Evolutionary conservation across 345 rosid genomes (phyloP).

Genomic region (Eucalyptus victrix): DNA sequence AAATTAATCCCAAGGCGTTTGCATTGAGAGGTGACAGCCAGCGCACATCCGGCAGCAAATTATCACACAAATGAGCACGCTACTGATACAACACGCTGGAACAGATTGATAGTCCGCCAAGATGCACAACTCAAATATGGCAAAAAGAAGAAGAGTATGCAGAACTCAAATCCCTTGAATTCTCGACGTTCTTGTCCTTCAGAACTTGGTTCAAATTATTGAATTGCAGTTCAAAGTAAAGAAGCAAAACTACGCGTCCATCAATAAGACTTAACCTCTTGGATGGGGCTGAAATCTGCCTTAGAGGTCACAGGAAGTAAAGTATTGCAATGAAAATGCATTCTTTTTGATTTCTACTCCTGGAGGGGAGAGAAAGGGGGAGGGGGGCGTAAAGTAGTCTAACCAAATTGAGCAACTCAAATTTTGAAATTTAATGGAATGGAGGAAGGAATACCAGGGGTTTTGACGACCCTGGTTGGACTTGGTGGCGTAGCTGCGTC

Average conservation of each 20-base stretch:
- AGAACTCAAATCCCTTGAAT: not conserved
- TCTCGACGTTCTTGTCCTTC: not conserved
- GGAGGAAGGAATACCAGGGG: too few species aligned
- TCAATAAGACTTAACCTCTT: not conserved
- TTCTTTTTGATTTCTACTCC: not conserved
- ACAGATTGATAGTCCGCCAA: not conserved
- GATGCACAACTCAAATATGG: not conserved
- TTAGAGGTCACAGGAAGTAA: not conserved
- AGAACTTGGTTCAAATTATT: not conserved
- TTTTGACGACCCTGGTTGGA: not conserved
- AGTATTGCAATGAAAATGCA: not conserved
- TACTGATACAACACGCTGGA: not conserved
- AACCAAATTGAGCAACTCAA: not conserved
- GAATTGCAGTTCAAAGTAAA: not conserved
- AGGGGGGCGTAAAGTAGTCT: not conserved
- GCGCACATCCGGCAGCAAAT: not conserved
- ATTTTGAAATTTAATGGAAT: not conserved
- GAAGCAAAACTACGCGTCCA: not conserved
- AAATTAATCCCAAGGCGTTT: not conserved
- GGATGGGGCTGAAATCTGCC: not conserved
- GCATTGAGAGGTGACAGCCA: not conserved
- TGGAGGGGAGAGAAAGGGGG: too few species aligned
- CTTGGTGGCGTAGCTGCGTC: constrained; percentile 13
- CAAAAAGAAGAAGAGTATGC: not conserved
- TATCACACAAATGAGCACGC: not conserved